These are phyloP conservation scores for Stagonosporopsis cucurbitacearum DNA, from an alignment of 2,329 filamentous ascomycete genomes.

Conservation along the genomic window DNA sequence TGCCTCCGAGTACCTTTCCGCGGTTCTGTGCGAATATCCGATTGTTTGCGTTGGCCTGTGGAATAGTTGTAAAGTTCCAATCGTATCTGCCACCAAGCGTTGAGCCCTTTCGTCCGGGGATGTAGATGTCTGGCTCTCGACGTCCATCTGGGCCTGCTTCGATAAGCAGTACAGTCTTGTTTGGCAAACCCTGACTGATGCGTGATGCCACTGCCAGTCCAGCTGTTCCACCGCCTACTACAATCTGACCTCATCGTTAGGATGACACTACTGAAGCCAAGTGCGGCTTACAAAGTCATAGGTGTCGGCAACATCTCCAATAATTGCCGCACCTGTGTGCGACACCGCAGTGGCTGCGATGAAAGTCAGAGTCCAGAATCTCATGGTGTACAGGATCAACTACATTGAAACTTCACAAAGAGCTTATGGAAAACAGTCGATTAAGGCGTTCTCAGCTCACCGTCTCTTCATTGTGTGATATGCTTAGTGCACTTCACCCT, in stretches of 20 bases:
- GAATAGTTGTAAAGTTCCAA: slow-evolving; percentile 55
- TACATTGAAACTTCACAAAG: neutral
- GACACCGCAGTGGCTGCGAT: neutral
- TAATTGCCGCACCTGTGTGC: neutral
- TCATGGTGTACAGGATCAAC: neutral
- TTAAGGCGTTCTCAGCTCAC: neutral
- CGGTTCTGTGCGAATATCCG: slow-evolving; percentile 53
- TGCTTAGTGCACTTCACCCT: neutral
- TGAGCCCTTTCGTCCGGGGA: slow-evolving; percentile 38
- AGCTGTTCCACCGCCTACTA: slow-evolving; percentile 38
- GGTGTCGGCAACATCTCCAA: neutral
- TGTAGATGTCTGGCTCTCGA: slow-evolving; percentile 34
- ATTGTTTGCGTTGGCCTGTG: slow-evolving; percentile 51
- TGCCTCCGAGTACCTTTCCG: slow-evolving; percentile 58
- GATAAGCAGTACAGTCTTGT: slow-evolving; percentile 32
- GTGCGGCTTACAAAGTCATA: slow-evolving; percentile 10
- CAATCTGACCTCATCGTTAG: slow-evolving; percentile 14
- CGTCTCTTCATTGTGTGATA: neutral
- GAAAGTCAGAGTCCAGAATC: slow-evolving; percentile 1
- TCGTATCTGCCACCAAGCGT: slow-evolving; percentile 38
- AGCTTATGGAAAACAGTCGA: neutral
- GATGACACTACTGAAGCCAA: neutral
- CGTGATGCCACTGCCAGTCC: slow-evolving; percentile 40
- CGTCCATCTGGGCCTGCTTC: slow-evolving; percentile 40
- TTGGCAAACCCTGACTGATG: slow-evolving; percentile 41